A percentile compares a stretch with the other conserved stretches of the same genome.
phyloP scores from a whole-genome alignment of 1,284 basidiomycete species.

The Ustilago shanxiensis region DNA sequence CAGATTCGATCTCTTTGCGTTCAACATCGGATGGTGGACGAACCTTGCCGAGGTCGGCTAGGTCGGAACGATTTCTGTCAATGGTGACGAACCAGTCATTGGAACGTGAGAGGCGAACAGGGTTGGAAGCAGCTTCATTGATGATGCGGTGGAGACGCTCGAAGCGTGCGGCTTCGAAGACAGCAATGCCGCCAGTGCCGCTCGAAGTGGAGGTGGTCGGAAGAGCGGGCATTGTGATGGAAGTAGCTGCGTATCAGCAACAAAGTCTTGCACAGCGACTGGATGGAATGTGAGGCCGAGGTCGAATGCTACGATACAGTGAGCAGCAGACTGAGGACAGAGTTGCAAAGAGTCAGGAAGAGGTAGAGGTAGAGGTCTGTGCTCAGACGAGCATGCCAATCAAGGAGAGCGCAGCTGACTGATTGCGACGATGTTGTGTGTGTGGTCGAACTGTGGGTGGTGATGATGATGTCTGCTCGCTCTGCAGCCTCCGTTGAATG shows the following conservation, averaged over 20 bases:
- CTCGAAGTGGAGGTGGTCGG: constrained; percentile 30
- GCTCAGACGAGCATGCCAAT: constrained; percentile 26
- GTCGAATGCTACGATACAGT: neutral
- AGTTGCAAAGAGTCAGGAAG: neutral
- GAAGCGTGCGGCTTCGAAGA: constrained; percentile 64
- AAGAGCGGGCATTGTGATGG: constrained; percentile 25
- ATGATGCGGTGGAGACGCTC: constrained; percentile 62
- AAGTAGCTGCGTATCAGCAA: neutral
- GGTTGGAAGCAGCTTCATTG: constrained; percentile 50
- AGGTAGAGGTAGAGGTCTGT: neutral
- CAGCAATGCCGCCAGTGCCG: constrained; percentile 32
- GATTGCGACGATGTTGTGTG: neutral
- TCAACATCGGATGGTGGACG: constrained; percentile 58
- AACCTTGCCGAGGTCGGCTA: constrained; percentile 62
- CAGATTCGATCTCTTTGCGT: constrained; percentile 64
- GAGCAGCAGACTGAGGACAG: neutral
- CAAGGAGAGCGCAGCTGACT: neutral
- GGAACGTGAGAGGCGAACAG: constrained; percentile 50
- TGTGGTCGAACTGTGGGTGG: neutral
- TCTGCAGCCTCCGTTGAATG: constrained; percentile 1
- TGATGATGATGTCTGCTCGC: neutral
- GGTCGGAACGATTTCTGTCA: constrained; percentile 58
- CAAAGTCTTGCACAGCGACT: no score
- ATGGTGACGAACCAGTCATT: constrained; percentile 67
- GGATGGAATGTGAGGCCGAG: neutral